Conservation (phyloP, 805 yeast genomes). For the Kregervanrija fluxuum region DNA sequence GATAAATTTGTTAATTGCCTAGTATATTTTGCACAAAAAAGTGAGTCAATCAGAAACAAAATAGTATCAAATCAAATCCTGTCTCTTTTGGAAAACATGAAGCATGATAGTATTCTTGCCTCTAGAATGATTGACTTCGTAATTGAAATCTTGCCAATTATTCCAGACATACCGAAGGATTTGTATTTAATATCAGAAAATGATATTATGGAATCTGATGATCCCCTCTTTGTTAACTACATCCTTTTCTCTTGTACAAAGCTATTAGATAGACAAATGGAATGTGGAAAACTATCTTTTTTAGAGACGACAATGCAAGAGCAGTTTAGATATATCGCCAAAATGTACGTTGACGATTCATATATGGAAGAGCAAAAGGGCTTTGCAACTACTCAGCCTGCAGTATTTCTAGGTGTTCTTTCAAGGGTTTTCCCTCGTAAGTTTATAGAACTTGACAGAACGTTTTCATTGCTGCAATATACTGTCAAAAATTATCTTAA, state of each 20-base stretch:
- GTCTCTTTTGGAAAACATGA: conserved; percentile 16
- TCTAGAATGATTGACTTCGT: conserved; percentile 27
- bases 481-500: too few relatives aligned
- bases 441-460: too few relatives aligned
- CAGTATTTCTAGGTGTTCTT: conserved; percentile 9
- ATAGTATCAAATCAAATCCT: conserved; percentile 21
- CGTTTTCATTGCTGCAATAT: too few relatives aligned
- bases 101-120: conserved; percentile 18
- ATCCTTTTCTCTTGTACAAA: conserved; percentile 25
- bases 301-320: conserved; percentile 14
- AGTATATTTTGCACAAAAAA: conserved; percentile 15
- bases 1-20: conserved; percentile 18
- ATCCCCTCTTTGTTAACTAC: conserved; percentile 24
- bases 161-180: conserved; percentile 19
- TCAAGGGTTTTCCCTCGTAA: too few relatives aligned
- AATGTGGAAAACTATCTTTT: conserved; percentile 1
- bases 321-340: conserved; percentile 17
- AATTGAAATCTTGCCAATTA: conserved; percentile 19
- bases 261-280: conserved; percentile 11
- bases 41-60: conserved; percentile 26
- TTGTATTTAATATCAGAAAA: conserved; percentile 18
- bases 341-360: conserved; percentile 16
- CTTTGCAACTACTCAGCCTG: conserved; percentile 9
- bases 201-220: conserved; percentile 21
- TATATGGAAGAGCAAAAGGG: conserved; percentile 1